phyloP scores from a whole-genome alignment of 148 eudicot genomes.

The Drosera capensis region DNA sequence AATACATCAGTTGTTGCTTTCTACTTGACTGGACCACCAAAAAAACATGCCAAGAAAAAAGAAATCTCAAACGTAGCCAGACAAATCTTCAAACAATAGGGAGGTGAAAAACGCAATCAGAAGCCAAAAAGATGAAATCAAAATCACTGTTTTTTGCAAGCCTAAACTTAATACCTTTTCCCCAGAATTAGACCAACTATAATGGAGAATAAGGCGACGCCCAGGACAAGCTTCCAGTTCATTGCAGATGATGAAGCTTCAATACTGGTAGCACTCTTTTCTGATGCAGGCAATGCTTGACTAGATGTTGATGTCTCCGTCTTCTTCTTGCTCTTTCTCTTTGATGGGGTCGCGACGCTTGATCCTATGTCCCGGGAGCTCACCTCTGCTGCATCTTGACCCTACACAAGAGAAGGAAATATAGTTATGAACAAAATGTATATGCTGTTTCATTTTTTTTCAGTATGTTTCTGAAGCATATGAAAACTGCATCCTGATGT shows the following conservation, averaged over 20 bases:
- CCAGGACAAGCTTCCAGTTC: slow-evolving; percentile 47
- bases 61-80: too few species aligned
- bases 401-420: neutral
- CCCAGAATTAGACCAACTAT: slow-evolving; percentile 74
- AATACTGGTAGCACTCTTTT: slow-evolving; percentile 18
- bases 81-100: too few species aligned
- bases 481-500: too few species aligned
- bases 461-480: too few species aligned
- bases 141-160: too few species aligned
- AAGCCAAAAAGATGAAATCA: too few species aligned
- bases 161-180: slow-evolving; percentile 39
- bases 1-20: too few species aligned
- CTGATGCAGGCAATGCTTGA: neutral
- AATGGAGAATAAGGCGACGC: slow-evolving; percentile 72
- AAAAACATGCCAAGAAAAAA: too few species aligned
- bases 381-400: slow-evolving; percentile 30
- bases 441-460: too few species aligned
- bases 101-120: too few species aligned
- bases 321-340: slow-evolving; percentile 56
- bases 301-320: slow-evolving; percentile 33
- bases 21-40: too few species aligned
- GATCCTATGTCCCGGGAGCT: slow-evolving; percentile 59
- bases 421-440: too few species aligned
- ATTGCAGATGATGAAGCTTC: slow-evolving; percentile 15
- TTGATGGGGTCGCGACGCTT: slow-evolving; percentile 30